These are phyloP conservation scores for Pseudocercospora pini-densiflorae DNA, from an alignment of 2,329 filamentous ascomycete genomes.

Conservation along the genomic window DNA sequence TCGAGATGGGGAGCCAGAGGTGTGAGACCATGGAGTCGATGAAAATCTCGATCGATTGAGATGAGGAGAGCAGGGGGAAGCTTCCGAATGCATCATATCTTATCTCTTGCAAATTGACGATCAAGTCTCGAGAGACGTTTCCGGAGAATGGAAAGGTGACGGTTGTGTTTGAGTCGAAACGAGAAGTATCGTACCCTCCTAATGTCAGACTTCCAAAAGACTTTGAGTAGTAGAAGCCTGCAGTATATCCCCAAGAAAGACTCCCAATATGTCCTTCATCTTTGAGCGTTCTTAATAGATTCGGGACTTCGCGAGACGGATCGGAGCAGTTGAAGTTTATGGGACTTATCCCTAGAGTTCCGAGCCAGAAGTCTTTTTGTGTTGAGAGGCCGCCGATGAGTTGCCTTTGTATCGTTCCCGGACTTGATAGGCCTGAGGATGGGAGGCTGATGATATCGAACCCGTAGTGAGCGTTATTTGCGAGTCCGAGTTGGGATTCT, in stretches of 20 bases:
- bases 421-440: conserved; percentile 20
- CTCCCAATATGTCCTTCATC: conserved; percentile 41
- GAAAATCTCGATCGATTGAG: conserved; percentile 4
- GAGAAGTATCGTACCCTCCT: conserved; percentile 45
- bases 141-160: conserved; percentile 33
- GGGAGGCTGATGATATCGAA: conserved; percentile 7
- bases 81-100: conserved; percentile 5
- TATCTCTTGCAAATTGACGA: conserved; percentile 30
- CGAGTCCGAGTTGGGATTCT: conserved; percentile 29
- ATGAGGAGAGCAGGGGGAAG: not conserved
- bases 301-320: conserved; percentile 40
- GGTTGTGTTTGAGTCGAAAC: conserved; percentile 36
- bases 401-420: conserved; percentile 16
- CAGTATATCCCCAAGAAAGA: conserved; percentile 47
- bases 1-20: conserved; percentile 43
- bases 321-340: conserved; percentile 46
- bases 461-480: conserved; percentile 23
- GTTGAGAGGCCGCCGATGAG: conserved; percentile 32
- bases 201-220: conserved; percentile 38
- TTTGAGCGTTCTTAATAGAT: conserved; percentile 40
- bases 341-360: conserved; percentile 44
- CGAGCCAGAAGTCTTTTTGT: conserved; percentile 42
- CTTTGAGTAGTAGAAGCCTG: conserved; percentile 41
- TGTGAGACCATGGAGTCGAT: conserved; percentile 46
- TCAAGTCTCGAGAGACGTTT: conserved; percentile 30